These are phyloP conservation scores for Coix lacrymajobi DNA, from an alignment of 176 grass and related monocot species.

Conservation along the genomic window DNA sequence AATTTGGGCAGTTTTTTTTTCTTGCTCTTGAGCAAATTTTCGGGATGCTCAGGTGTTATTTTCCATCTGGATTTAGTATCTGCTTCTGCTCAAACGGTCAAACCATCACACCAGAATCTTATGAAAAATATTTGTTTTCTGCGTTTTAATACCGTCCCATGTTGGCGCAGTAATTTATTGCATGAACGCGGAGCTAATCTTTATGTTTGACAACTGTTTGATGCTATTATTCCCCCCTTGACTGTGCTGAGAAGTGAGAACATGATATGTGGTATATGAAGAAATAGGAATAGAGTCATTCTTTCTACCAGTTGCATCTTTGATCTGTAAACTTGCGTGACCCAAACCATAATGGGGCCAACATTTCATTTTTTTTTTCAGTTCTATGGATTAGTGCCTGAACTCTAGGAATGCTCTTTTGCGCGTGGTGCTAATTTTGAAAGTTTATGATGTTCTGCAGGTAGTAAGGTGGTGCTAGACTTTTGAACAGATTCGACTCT, in stretches of 20 bases:
- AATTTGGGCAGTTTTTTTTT: conserved; percentile 14
- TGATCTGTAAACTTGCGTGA: neutral
- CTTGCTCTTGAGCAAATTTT: neutral
- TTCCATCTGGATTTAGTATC: neutral
- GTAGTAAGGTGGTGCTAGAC: conserved; percentile 10
- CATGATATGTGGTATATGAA: neutral
- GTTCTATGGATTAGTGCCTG: neutral
- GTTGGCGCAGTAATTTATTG: conserved; percentile 10
- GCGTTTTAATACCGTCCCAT: neutral
- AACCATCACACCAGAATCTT: neutral
- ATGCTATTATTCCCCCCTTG: neutral
- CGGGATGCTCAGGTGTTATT: neutral
- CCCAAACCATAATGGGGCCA: neutral
- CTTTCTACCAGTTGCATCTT: neutral
- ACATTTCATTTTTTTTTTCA: conserved; percentile 13
- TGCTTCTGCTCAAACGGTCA: neutral
- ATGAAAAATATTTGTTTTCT: neutral
- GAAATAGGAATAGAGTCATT: neutral
- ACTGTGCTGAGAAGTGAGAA: neutral
- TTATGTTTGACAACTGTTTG: conserved; percentile 28
- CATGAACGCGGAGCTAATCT: neutral
- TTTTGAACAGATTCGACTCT: conserved; percentile 7
- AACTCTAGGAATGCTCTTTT: neutral
- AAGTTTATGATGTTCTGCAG: conserved; percentile 27
- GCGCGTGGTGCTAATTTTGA: neutral